phyloP scores from a whole-genome alignment of 345 rosid genomes.

The Anastatica hierochuntica region DNA sequence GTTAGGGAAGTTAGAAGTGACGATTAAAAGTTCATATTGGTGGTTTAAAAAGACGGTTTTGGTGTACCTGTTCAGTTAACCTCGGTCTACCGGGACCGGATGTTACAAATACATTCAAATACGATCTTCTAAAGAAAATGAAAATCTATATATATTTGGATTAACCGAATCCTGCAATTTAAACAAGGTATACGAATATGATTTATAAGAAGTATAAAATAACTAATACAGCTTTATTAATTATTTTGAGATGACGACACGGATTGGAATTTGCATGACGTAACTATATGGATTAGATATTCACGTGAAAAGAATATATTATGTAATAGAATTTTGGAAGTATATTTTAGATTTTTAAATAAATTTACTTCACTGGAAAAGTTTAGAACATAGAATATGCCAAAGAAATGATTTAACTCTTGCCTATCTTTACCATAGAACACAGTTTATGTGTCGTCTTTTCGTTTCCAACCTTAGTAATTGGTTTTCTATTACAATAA shows the following conservation, averaged over 20 bases:
- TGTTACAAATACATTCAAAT: too few species aligned
- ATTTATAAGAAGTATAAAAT: conserved; percentile 4
- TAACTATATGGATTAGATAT: conserved; percentile 15
- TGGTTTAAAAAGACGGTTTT: too few species aligned
- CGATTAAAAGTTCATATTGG: too few species aligned
- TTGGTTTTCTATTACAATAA: neutral
- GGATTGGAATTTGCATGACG: conserved; percentile 9
- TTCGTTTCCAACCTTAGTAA: too few species aligned
- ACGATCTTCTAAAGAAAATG: too few species aligned
- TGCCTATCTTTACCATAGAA: too few species aligned
- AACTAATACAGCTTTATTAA: neutral
- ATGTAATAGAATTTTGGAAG: neutral
- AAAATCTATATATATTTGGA: neutral
- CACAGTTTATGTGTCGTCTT: too few species aligned
- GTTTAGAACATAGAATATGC: neutral
- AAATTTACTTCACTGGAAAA: neutral
- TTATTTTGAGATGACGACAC: neutral
- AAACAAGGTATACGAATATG: neutral
- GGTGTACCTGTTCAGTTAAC: too few species aligned
- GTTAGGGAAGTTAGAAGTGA: too few species aligned
- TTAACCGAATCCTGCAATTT: neutral
- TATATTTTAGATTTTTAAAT: neutral
- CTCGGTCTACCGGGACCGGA: too few species aligned
- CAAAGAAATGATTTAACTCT: neutral
- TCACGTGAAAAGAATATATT: conserved; percentile 13